A percentile compares a stretch with the other conserved stretches of the same genome.
These are phyloP conservation scores for Spencermartinsiella ligniputridi DNA, from an alignment of 1,139 yeast species.

Conservation along the genomic window DNA sequence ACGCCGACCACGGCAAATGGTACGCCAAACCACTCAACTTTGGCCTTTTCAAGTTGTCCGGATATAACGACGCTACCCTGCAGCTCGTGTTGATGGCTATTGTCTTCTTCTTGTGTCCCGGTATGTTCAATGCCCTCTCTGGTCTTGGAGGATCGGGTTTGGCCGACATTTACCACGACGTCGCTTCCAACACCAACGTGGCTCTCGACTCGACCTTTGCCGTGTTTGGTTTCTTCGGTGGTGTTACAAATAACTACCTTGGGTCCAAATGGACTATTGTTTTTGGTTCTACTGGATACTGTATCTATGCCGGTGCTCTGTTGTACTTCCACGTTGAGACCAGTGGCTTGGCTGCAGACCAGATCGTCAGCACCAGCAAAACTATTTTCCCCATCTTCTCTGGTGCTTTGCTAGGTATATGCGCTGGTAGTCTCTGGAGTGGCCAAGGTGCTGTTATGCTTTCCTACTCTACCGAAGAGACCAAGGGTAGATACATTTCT, in stretches of 20 bases:
- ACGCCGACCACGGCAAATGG: slow-evolving; percentile 15
- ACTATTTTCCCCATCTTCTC: slow-evolving; percentile 47
- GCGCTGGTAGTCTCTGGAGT: slow-evolving; percentile 57
- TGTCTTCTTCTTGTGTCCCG: slow-evolving; percentile 36
- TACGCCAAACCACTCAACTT: slow-evolving; percentile 19
- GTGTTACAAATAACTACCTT: slow-evolving; percentile 51
- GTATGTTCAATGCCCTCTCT: slow-evolving; percentile 52
- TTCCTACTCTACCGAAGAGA: slow-evolving; percentile 50
- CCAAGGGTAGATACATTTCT: slow-evolving; percentile 48
- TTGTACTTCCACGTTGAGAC: slow-evolving; percentile 45
- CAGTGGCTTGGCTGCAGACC: slow-evolving; percentile 38
- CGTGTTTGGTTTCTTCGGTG: slow-evolving; percentile 57
- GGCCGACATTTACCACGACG: slow-evolving; percentile 32
- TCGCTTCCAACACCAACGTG: slow-evolving; percentile 50
- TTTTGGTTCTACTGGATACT: slow-evolving; percentile 55
- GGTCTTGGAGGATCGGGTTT: slow-evolving; percentile 53
- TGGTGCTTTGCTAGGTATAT: slow-evolving; percentile 56
- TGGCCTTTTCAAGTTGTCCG: slow-evolving; percentile 16
- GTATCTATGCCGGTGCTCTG: slow-evolving; percentile 50
- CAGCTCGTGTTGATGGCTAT: slow-evolving; percentile 30
- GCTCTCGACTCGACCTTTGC: slow-evolving; percentile 51
- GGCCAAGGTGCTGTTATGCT: slow-evolving; percentile 57
- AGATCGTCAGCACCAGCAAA: not conserved
- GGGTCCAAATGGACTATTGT: slow-evolving; percentile 48
- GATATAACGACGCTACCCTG: slow-evolving; percentile 23